Percentiles rank a stretch among this genome's conserved stretches.
These are phyloP conservation scores for Cladophialophora bantiana DNA, from an alignment of 2,329 filamentous ascomycete genomes.

Conservation along the genomic window DNA sequence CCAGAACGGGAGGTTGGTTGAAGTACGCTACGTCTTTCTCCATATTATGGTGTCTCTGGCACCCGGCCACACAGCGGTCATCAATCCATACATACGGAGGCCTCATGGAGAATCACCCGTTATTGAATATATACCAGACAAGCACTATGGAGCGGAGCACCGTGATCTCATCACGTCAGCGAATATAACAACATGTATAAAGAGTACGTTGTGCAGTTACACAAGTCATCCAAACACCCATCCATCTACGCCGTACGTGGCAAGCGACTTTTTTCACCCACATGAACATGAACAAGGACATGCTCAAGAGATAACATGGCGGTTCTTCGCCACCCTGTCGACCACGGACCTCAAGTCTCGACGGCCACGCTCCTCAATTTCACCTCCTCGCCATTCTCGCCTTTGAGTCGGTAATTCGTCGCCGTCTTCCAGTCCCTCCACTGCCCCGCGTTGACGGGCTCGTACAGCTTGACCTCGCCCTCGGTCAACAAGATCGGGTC, in stretches of 20 bases:
- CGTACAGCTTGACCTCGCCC: constrained; percentile 30
- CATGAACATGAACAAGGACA: no score
- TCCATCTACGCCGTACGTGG: no score
- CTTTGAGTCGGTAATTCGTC: constrained; percentile 27
- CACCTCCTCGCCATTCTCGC: constrained; percentile 13
- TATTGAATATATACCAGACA: background rate
- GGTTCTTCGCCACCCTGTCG: no score
- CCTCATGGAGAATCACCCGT: background rate
- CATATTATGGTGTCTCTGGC: background rate
- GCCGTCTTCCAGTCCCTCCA: constrained; percentile 31
- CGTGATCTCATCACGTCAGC: background rate
- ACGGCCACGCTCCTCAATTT: constrained; percentile 17
- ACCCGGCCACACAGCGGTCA: background rate
- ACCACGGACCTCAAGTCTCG: background rate
- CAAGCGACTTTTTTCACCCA: no score
- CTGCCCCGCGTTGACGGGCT: constrained; percentile 34
- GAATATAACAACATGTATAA: background rate
- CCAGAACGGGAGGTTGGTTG: background rate
- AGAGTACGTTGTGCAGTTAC: no score
- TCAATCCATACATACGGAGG: background rate
- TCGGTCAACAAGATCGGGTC: constrained; percentile 30
- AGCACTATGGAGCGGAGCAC: background rate
- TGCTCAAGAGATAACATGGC: no score
- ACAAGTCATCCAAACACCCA: no score
- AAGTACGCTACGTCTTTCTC: background rate